Evolutionary conservation across 1,284 basidiomycete species (phyloP).

Genomic region (Pholiota adiposa): DNA sequence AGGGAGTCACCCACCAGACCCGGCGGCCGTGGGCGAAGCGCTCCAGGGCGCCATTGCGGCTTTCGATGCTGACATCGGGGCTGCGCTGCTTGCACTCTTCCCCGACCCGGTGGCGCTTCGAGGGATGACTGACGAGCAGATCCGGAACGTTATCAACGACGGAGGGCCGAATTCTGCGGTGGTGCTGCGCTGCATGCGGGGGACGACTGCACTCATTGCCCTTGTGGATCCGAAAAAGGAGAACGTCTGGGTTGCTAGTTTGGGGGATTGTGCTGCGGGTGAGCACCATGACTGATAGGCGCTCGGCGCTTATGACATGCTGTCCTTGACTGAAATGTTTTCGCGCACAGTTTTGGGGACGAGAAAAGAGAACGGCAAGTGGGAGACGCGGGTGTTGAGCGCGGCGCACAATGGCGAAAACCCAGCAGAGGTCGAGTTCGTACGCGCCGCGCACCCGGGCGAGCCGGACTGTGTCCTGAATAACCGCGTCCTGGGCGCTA

Average conservation of each 20-base stretch:
- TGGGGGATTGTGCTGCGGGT: conserved; percentile 71
- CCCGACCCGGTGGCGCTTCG: conserved; percentile 46
- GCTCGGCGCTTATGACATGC: neutral
- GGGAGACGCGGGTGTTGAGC: conserved; percentile 48
- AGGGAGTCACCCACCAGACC: conserved; percentile 13
- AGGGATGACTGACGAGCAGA: conserved; percentile 45
- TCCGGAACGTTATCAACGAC: conserved; percentile 44
- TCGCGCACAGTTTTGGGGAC: conserved; percentile 49
- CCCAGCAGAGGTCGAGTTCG: conserved; percentile 47
- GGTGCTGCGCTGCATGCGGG: conserved; percentile 56
- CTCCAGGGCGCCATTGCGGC: conserved; percentile 37
- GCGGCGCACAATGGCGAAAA: conserved; percentile 62
- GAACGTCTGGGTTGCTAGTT: conserved; percentile 67
- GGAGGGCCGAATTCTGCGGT: conserved; percentile 37
- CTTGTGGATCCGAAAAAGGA: conserved; percentile 53
- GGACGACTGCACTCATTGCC: conserved; percentile 63
- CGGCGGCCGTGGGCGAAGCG: conserved; percentile 29
- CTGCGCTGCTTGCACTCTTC: conserved; percentile 32
- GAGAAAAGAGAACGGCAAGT: conserved; percentile 29
- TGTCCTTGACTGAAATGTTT: neutral
- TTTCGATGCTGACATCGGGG: conserved; percentile 41
- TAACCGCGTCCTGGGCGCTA: conserved; percentile 62
- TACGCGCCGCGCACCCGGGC: conserved; percentile 57
- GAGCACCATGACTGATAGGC: conserved; percentile 13
- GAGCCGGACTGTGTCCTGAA: conserved; percentile 54